Evolutionary conservation across 2,329 filamentous ascomycete genomes (phyloP).

Genomic region (Phaeosphaeriaceae sp.): DNA sequence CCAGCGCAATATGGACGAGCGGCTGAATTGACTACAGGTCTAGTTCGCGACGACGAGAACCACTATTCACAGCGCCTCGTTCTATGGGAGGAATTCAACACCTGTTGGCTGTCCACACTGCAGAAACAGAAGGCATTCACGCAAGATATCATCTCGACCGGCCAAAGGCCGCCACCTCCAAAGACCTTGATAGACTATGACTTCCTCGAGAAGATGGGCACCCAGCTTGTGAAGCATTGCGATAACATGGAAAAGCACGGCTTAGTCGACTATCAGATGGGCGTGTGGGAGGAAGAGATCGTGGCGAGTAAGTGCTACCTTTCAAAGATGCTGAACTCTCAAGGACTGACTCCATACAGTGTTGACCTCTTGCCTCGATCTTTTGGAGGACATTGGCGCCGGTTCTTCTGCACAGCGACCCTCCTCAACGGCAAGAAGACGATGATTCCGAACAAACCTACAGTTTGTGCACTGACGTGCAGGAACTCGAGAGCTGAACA

Average conservation of each 20-base stretch:
- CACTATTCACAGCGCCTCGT: conserved; percentile 79
- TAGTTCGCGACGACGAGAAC: conserved; percentile 81
- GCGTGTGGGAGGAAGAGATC: conserved; percentile 94
- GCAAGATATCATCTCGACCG: conserved; percentile 65
- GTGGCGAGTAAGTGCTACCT: conserved; percentile 71
- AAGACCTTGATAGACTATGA: conserved; percentile 73
- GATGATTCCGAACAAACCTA: conserved; percentile 26
- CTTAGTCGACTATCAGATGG: conserved; percentile 97
- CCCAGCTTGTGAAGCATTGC: conserved; percentile 81
- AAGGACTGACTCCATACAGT: conserved; percentile 49
- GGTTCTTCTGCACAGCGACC: conserved; percentile 41
- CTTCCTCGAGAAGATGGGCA: conserved; percentile 78
- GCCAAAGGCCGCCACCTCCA: conserved; percentile 64
- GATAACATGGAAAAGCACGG: conserved; percentile 89
- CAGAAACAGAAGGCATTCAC: conserved; percentile 84
- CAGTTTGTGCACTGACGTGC: background rate
- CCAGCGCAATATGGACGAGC: conserved; percentile 37
- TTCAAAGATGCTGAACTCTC: background rate
- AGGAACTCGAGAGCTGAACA: background rate
- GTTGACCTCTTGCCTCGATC: conserved; percentile 62
- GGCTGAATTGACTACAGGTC: conserved; percentile 67
- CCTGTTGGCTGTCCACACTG: conserved; percentile 84
- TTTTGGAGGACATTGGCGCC: conserved; percentile 55
- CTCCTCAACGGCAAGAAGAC: conserved; percentile 41
- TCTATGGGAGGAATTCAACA: conserved; percentile 94